phyloP scores from a whole-genome alignment of 768 basidiomycete species.

The Lactarius akahatsu region DNA sequence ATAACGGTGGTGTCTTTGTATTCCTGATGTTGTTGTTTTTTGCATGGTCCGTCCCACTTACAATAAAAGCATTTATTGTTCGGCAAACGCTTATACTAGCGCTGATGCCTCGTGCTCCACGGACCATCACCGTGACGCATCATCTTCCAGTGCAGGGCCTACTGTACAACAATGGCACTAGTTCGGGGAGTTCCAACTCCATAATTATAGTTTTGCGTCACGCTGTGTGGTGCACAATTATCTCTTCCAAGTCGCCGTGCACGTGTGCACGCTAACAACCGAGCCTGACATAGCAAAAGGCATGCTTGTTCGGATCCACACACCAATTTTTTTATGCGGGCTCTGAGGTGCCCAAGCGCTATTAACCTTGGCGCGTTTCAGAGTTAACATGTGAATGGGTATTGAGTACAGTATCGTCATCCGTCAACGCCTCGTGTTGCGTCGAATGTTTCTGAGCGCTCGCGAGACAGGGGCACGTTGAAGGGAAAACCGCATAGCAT shows the following conservation, averaged over 20 bases:
- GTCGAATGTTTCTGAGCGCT: not conserved
- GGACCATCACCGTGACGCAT: not conserved
- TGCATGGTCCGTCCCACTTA: not conserved
- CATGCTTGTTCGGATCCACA: not conserved
- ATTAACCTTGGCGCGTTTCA: not conserved
- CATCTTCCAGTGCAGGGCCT: not conserved
- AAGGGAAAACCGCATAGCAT: not conserved
- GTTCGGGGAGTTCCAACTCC: not conserved
- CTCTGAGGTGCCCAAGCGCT: not conserved
- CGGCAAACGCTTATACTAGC: not conserved
- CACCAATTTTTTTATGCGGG: not conserved
- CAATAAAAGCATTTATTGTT: not conserved
- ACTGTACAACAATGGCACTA: not conserved
- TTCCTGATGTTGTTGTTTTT: not conserved
- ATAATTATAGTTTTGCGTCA: not conserved
- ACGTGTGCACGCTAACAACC: not conserved
- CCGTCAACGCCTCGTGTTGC: conserved; percentile 1
- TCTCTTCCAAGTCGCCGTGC: not conserved
- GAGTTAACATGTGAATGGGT: not conserved
- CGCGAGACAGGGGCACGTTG: not conserved
- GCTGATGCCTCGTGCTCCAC: not conserved
- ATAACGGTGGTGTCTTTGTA: not conserved
- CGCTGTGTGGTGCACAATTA: not conserved
- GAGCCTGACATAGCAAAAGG: not conserved
- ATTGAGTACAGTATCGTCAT: not conserved